Percentiles rank a stretch among this genome's conserved stretches.
These are phyloP conservation scores for Stellera chamaejasme DNA, from an alignment of 345 rosid species.

Conservation along the genomic window DNA sequence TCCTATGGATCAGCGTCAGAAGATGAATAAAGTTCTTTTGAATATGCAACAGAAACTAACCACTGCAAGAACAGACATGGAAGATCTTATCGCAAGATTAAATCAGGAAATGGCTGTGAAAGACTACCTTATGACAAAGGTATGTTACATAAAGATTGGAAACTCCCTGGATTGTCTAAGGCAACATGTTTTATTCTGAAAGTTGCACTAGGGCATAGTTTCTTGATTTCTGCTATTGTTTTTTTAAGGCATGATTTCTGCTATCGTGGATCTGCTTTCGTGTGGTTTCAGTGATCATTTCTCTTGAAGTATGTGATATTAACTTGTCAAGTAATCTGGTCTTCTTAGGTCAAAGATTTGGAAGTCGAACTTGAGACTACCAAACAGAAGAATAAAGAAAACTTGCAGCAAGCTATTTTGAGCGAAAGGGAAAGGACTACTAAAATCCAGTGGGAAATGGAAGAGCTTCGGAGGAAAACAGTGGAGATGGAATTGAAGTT, in stretches of 20 bases:
- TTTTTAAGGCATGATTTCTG: too few species aligned
- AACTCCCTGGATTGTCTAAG: neutral
- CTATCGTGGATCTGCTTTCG: slow-evolving; percentile 1
- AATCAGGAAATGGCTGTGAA: slow-evolving; percentile 89
- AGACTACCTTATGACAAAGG: slow-evolving; percentile 84
- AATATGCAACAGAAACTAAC: slow-evolving; percentile 70
- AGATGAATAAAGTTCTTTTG: slow-evolving; percentile 65
- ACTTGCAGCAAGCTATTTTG: slow-evolving; percentile 78
- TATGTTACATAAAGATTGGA: slow-evolving; percentile 18
- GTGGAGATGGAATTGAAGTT: slow-evolving; percentile 85
- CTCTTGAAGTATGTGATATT: neutral
- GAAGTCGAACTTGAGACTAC: slow-evolving; percentile 90
- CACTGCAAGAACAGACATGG: slow-evolving; percentile 92
- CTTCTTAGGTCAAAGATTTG: slow-evolving; percentile 76
- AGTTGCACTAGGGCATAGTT: neutral
- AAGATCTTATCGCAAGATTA: slow-evolving; percentile 86
- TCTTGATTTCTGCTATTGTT: neutral
- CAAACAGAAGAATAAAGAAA: slow-evolving; percentile 86
- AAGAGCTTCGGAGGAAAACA: slow-evolving; percentile 79
- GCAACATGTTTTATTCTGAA: slow-evolving; percentile 2
- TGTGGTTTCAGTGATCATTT: slow-evolving; percentile 2
- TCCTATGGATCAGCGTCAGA: slow-evolving; percentile 76
- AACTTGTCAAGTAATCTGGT: slow-evolving; percentile 7
- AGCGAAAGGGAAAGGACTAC: slow-evolving; percentile 82
- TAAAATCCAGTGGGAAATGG: slow-evolving; percentile 99